Evolutionary conservation across 805 yeast species (phyloP).

Genomic region (Torulaspora maleeae): DNA sequence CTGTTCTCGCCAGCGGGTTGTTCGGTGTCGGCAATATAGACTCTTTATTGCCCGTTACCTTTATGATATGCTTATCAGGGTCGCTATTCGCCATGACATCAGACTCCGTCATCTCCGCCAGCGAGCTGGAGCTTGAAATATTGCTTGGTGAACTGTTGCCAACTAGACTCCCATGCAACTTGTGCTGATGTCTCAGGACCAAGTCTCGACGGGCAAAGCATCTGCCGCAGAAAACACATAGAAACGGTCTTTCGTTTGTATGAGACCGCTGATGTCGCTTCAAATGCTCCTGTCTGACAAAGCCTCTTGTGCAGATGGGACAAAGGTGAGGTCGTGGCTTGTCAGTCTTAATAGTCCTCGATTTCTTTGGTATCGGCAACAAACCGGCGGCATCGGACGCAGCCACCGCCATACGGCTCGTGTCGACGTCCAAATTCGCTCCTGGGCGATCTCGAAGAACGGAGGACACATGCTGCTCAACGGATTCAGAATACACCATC

Average conservation of each 20-base stretch:
- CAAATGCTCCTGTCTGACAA: conserved; percentile 91
- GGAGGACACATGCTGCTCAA: not conserved
- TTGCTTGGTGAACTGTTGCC: conserved; percentile 31
- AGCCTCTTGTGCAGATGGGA: conserved; percentile 85
- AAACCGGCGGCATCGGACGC: conserved; percentile 4
- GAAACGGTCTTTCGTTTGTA: conserved; percentile 93
- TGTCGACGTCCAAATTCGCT: not conserved
- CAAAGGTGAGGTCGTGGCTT: conserved; percentile 94
- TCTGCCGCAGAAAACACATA: conserved; percentile 93
- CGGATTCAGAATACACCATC: conserved; percentile 7
- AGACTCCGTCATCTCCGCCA: conserved; percentile 6
- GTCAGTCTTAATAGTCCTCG: conserved; percentile 78
- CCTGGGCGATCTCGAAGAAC: not conserved
- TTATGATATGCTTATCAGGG: conserved; percentile 36
- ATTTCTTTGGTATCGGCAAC: conserved; percentile 81
- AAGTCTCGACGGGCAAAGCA: conserved; percentile 89
- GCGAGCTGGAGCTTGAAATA: conserved; percentile 7
- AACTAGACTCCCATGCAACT: conserved; percentile 59
- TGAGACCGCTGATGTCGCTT: conserved; percentile 92
- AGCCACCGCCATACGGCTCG: not conserved
- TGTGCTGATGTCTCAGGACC: conserved; percentile 90
- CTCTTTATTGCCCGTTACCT: conserved; percentile 39
- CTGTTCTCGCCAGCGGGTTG: conserved; percentile 28
- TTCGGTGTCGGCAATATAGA: conserved; percentile 36
- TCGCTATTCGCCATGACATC: conserved; percentile 15